Evolutionary conservation across 2,329 filamentous ascomycete genomes (phyloP).

Genomic region (Ophiostoma montium): DNA sequence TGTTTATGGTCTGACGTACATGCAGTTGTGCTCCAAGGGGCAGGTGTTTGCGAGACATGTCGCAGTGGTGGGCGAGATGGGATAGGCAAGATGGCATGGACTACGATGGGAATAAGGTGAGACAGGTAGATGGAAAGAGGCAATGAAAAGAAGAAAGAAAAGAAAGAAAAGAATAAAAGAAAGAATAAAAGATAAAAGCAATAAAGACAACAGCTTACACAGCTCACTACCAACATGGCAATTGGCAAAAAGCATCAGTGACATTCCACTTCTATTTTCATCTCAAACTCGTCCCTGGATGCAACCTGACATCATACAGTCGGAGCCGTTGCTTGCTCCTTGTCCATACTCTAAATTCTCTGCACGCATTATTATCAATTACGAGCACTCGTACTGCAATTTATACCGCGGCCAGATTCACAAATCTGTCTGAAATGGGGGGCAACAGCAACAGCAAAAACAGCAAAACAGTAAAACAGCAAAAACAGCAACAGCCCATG

Average conservation of each 20-base stretch:
- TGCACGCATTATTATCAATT: no score
- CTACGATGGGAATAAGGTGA: background rate
- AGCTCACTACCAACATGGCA: background rate
- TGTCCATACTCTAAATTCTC: no score
- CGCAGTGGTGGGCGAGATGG: no score
- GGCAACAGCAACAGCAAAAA: background rate
- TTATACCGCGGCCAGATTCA: no score
- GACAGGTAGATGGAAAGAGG: background rate
- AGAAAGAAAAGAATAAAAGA: background rate
- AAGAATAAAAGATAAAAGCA: background rate
- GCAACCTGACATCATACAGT: no score
- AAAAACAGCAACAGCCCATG: background rate
- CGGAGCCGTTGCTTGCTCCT: no score
- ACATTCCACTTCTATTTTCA: no score
- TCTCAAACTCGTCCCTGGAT: no score
- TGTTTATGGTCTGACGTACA: no score
- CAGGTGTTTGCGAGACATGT: background rate
- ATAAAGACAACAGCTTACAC: background rate
- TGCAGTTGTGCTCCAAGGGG: background rate
- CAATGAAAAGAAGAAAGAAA: background rate
- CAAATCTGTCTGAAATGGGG: no score
- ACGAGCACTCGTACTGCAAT: no score
- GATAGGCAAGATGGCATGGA: background rate
- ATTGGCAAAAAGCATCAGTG: background rate
- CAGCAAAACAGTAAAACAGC: background rate